These are phyloP conservation scores for Epichloe scottii DNA, from an alignment of 2,329 filamentous ascomycete species.

Conservation along the genomic window DNA sequence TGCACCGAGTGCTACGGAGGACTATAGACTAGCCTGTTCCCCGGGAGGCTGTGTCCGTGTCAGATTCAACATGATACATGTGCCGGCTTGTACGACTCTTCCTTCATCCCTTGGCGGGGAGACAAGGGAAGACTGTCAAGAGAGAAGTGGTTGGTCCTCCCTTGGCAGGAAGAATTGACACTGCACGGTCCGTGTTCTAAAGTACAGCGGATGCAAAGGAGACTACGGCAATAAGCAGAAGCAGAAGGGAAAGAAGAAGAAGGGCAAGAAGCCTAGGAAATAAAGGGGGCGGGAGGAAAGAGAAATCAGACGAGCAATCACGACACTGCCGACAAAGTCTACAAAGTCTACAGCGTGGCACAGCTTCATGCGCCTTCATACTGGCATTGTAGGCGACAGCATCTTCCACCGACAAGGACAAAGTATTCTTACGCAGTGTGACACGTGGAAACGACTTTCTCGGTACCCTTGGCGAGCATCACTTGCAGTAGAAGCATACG, in stretches of 20 bases:
- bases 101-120: background rate
- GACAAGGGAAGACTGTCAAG: background rate
- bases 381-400: background rate
- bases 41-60: background rate
- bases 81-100: background rate
- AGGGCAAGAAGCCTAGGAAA: background rate
- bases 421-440: background rate
- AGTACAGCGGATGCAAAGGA: background rate
- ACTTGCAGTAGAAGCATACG: background rate
- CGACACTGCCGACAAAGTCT: background rate
- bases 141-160: background rate
- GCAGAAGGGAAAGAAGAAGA: background rate
- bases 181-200: background rate
- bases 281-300: background rate
- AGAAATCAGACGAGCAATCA: background rate
- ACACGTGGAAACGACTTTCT: background rate
- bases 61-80: background rate
- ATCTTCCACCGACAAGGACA: background rate
- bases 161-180: background rate
- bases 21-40: background rate
- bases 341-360: background rate
- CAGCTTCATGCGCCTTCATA: background rate
- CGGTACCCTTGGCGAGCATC: background rate
- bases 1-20: background rate
- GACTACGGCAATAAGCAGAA: background rate